Base-by-base conservation (phyloP, 2,329 filamentous ascomycete genomes). In the Magnaporthiopsis rhizophila region DNA sequence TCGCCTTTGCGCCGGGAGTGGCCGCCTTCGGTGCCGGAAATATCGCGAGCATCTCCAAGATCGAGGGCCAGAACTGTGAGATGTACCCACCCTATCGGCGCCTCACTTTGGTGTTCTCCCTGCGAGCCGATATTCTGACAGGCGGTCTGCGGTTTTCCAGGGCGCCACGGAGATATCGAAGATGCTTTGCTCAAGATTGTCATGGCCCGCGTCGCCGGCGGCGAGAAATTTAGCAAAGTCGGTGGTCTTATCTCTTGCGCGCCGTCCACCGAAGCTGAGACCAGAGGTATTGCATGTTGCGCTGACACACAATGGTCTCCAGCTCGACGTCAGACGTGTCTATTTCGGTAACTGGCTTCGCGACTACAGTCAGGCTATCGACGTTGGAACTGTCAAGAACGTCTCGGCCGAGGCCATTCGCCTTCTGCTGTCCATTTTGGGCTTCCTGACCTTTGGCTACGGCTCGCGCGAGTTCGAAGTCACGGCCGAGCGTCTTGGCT, bases 291-390 rank as follows among this genome's bases (percentile, higher is more conserved):
- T 45, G 13, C 38, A 18, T 6, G 15, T 18, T 18, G 38, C 15
- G 9, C 45, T 53, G 45, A 53, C 21, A 53, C 11, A 53, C 21
- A 11, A 11, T 53, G 1, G n/a, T 53, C 18, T 9, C 45, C n/a
- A 53, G 28, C 61, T 62, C 24, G 61, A 62, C 24, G 90, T 97
- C 67, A 90, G 93, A 68, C 86, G 92, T 66, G 90, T 96, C 68
- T 97, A 97, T 80, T 97, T 97, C 79, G 93, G 93, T 68, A 97
- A 97, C 80, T 97, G 93, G 93, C 85, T 97, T 45, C 86, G 84
- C 66, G 93, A 97, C 77, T 97, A 97, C 77, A 95, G 90, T 63
- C 93, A 97, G 77, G 93, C 92, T 66, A 90, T 97, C 71, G 93
- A 97, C 75, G 91, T 97, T 62, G 93, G 92, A 67, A 96, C 92